Evolutionary conservation across 176 grass and related monocot genomes (phyloP).

Genomic region (Aegilops tauschii): DNA sequence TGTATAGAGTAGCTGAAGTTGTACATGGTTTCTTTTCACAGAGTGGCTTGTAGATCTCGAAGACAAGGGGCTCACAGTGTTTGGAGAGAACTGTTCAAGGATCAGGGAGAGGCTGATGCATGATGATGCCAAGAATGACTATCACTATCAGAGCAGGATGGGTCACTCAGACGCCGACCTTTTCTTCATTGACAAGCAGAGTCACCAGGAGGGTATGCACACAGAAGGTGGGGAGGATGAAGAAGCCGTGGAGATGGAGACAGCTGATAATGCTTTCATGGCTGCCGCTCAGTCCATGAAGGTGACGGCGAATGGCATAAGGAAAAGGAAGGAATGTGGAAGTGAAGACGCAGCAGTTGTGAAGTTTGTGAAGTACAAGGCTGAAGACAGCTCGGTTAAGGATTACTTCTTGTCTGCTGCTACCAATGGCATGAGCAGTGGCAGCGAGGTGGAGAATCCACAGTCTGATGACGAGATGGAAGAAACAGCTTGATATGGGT

Average conservation of each 20-base stretch:
- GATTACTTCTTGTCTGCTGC: slow-evolving; percentile 16
- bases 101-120: slow-evolving; percentile 51
- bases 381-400: slow-evolving; percentile 54
- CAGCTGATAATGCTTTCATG: slow-evolving; percentile 69
- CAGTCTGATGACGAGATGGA: slow-evolving; percentile 79
- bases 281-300: slow-evolving; percentile 84
- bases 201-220: slow-evolving; percentile 29
- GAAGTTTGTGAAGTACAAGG: slow-evolving; percentile 73
- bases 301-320: slow-evolving; percentile 39
- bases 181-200: slow-evolving; percentile 86
- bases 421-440: slow-evolving; percentile 55
- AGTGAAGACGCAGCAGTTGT: slow-evolving; percentile 36
- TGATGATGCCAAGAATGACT: slow-evolving; percentile 47
- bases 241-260: slow-evolving; percentile 51
- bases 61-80: slow-evolving; percentile 71
- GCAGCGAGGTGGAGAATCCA: slow-evolving; percentile 93
- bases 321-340: slow-evolving; percentile 75
- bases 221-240: slow-evolving; percentile 33
- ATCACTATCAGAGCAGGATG: slow-evolving; percentile 35
- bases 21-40: slow-evolving; percentile 46
- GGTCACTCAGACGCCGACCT: slow-evolving; percentile 50
- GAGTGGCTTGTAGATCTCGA: slow-evolving; percentile 82
- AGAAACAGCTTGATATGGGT: slow-evolving; percentile 54
- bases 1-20: slow-evolving; percentile 11
- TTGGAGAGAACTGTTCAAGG: slow-evolving; percentile 60